These are phyloP conservation scores for Backusella liffmaniae DNA, from an alignment of 192 early-diverging fungal genomes.

Conservation along the genomic window DNA sequence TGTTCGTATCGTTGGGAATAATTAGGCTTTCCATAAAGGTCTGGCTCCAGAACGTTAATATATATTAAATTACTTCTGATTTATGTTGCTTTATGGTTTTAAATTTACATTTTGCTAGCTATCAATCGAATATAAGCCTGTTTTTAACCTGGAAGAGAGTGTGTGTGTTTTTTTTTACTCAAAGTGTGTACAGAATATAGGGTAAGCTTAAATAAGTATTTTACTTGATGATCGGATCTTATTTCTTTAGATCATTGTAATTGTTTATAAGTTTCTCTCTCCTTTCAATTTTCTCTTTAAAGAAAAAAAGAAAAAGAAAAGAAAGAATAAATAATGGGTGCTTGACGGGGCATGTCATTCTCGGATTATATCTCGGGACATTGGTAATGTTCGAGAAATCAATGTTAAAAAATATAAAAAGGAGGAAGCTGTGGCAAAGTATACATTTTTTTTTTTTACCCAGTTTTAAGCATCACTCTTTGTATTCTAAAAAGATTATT, in stretches of 20 bases:
- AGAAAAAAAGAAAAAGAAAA: background rate
- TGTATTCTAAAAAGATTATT: background rate
- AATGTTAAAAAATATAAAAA: background rate
- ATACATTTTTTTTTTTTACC: background rate
- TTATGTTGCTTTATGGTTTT: background rate
- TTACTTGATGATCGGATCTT: background rate
- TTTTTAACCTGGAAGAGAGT: background rate
- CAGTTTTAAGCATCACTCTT: background rate
- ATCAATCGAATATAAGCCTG: background rate
- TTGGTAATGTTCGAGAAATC: background rate
- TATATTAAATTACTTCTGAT: background rate
- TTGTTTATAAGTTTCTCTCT: background rate
- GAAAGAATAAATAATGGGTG: background rate
- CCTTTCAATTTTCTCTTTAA: background rate
- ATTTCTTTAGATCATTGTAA: background rate
- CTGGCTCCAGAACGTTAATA: background rate
- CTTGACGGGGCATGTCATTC: background rate
- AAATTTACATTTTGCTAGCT: background rate
- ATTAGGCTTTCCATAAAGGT: background rate
- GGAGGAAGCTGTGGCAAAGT: background rate
- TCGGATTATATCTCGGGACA: background rate
- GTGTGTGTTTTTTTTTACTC: background rate
- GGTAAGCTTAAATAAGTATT: background rate
- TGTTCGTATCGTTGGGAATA: background rate
- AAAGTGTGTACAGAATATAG: background rate